Evolutionary conservation across 179 eudicot genomes (phyloP).

Genomic region (Amaranthus tricolor): DNA sequence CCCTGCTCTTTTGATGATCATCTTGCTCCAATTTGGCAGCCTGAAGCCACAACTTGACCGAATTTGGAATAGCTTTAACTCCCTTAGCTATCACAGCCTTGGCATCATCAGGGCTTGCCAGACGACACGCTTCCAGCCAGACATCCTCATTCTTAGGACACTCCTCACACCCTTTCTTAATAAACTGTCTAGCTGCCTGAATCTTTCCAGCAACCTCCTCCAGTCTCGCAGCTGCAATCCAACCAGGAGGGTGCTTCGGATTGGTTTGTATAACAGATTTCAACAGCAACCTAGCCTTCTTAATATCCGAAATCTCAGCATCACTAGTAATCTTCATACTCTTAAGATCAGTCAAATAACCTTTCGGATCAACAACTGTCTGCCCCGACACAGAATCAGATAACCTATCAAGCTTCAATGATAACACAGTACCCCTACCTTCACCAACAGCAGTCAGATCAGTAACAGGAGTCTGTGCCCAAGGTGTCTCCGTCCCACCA

Average conservation of each 20-base stretch:
- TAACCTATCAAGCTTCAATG: conserved; percentile 71
- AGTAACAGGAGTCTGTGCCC: conserved; percentile 83
- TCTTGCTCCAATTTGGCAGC: conserved; percentile 85
- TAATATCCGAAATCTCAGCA: conserved; percentile 88
- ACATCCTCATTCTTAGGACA: conserved; percentile 92
- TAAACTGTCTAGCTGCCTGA: conserved; percentile 65
- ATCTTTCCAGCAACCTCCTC: conserved; percentile 95
- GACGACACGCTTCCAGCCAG: conserved; percentile 85
- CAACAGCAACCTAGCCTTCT: conserved; percentile 77
- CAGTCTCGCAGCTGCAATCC: conserved; percentile 94
- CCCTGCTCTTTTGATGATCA: conserved; percentile 64
- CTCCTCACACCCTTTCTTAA: conserved; percentile 80
- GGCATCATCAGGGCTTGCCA: conserved; percentile 71
- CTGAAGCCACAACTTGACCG: conserved; percentile 89
- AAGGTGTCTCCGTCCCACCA: conserved; percentile 93
- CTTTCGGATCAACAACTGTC: conserved; percentile 91
- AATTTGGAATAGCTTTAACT: conserved; percentile 74
- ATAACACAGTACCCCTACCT: conserved; percentile 91
- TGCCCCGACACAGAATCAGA: conserved; percentile 86
- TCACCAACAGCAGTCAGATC: conserved; percentile 97
- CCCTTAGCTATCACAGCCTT: conserved; percentile 92
- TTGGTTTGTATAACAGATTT: conserved; percentile 79
- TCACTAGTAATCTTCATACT: conserved; percentile 96
- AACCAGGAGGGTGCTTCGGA: conserved; percentile 91
- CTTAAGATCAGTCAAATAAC: conserved; percentile 84